These are phyloP conservation scores for Nakataea oryzae DNA, from an alignment of 2,329 filamentous ascomycete species.

Conservation along the genomic window DNA sequence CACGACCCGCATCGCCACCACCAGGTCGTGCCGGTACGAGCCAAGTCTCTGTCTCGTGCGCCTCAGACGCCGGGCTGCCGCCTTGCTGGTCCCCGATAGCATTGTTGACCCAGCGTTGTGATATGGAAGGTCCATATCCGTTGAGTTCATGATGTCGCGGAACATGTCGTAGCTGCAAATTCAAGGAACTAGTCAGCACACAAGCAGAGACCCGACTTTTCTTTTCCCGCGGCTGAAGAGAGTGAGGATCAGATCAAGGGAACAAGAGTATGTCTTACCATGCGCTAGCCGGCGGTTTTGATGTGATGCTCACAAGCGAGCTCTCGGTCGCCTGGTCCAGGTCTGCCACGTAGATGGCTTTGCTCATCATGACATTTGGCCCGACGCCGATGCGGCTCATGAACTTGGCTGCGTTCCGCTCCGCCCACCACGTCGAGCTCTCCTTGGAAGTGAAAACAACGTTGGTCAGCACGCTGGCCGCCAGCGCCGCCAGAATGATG, in stretches of 20 bases:
- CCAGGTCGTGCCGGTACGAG: conserved; percentile 75
- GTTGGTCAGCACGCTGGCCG: conserved; percentile 62
- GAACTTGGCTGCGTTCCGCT: conserved; percentile 68
- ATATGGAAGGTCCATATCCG: conserved; percentile 46
- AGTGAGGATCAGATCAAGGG: not conserved
- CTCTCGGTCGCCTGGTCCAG: conserved; percentile 52
- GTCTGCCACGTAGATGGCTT: conserved; percentile 73
- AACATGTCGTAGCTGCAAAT: conserved; percentile 46
- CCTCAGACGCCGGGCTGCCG: conserved; percentile 55
- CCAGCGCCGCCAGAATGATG: conserved; percentile 59
- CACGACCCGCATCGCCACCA: conserved; percentile 83
- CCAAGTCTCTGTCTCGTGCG: conserved; percentile 77
- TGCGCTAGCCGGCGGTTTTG: conserved; percentile 35
- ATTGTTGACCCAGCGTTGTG: conserved; percentile 39
- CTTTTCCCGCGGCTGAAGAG: not conserved
- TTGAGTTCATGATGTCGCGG: conserved; percentile 44
- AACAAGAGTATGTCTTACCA: too few relatives aligned
- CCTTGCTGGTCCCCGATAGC: conserved; percentile 35
- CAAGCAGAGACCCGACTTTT: not conserved
- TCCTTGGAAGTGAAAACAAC: conserved; percentile 64
- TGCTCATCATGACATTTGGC: conserved; percentile 73
- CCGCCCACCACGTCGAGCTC: conserved; percentile 71
- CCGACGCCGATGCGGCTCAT: conserved; percentile 74
- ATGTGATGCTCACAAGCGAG: conserved; percentile 17
- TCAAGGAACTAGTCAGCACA: not conserved